Percentiles rank a stretch among this genome's conserved stretches.
These are phyloP conservation scores for Lactarius pseudohatsudake DNA, from an alignment of 768 basidiomycete genomes.

Conservation along the genomic window DNA sequence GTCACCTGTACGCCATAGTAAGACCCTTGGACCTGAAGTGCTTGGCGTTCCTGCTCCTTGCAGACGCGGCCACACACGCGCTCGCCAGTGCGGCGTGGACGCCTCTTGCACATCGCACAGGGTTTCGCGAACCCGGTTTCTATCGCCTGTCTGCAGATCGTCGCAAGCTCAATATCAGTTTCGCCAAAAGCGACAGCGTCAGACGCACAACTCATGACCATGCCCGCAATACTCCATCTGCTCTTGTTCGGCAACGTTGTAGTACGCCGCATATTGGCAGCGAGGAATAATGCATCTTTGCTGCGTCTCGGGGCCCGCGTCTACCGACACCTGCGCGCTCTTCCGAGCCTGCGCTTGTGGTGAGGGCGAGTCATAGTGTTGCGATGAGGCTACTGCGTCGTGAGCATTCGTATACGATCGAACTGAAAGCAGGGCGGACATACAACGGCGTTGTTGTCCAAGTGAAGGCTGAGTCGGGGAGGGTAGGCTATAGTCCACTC, in stretches of 20 bases:
- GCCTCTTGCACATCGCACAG: slow-evolving; percentile 17
- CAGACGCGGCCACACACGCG: slow-evolving; percentile 16
- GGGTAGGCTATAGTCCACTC: neutral
- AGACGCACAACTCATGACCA: slow-evolving; percentile 20
- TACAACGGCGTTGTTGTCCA: neutral
- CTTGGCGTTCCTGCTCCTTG: slow-evolving; percentile 1
- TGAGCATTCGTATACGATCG: neutral
- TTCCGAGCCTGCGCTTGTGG: neutral
- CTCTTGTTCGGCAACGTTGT: slow-evolving; percentile 15
- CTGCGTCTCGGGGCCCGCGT: neutral
- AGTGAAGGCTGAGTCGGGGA: neutral
- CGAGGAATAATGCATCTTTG: slow-evolving; percentile 10
- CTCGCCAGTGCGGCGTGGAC: slow-evolving; percentile 13
- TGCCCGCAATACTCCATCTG: slow-evolving; percentile 25
- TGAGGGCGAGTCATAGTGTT: neutral
- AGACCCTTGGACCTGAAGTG: neutral
- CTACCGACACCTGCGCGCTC: too few relatives aligned
- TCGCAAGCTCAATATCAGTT: too few relatives aligned
- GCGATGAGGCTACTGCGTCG: neutral
- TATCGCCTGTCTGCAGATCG: slow-evolving; percentile 16
- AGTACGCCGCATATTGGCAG: slow-evolving; percentile 17
- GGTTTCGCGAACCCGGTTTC: slow-evolving; percentile 9
- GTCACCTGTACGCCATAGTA: slow-evolving; percentile 11
- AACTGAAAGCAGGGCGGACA: slow-evolving; percentile 1
- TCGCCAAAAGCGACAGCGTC: too few relatives aligned